Base-by-base conservation (phyloP, 371 early-diverging fungal species). In the Mucor indicus region DNA sequence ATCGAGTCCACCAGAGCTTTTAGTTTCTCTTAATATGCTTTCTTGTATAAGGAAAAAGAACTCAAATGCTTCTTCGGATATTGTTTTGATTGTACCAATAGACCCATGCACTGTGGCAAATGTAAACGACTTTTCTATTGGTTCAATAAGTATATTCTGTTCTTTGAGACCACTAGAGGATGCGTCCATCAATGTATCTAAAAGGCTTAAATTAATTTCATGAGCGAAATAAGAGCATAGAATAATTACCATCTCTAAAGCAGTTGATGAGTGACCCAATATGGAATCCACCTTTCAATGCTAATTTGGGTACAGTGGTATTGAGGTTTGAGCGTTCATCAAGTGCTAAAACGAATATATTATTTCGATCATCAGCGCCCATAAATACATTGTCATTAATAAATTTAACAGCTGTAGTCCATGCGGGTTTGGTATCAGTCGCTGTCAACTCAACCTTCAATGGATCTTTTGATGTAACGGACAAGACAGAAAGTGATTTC, bases 211-310 rank as follows among this genome's bases (percentile, higher is more conserved):
- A 27, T 27, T 7, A 27, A 5, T 7, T 11, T 7, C 29, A 27
- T 27, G 11, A 5, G 11, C 7, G 29, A 7, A 5, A 27, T 27
- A 7, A 5, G 11, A 27, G 11, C 29, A 7, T 27, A 7, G 29
- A 20, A 19, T 25, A 3, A 31, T 44, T 68, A 54, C 55, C 55
- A 49, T 43, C 38, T 30, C 80, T 63, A 47, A 94, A 80, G 9
- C 81, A 69, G 53, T 93, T 96, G 55, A 96, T 70, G 23, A 73
- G 58, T 48, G 93, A 90, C 13, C 95, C 95, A 17, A 93, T 31
- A 53, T 93, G 93, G 66, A 75, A 91, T 51, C 81, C 75, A 8
- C 86, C 92, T 44, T 67, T 60, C 7, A 79, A 54, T 27, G 76
- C 75, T 50, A 94, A 59, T 29, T 75, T 63, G 39, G 55, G 53